Base-by-base conservation (phyloP, 2,329 filamentous ascomycete species). In the Nannizzia gypsea region DNA sequence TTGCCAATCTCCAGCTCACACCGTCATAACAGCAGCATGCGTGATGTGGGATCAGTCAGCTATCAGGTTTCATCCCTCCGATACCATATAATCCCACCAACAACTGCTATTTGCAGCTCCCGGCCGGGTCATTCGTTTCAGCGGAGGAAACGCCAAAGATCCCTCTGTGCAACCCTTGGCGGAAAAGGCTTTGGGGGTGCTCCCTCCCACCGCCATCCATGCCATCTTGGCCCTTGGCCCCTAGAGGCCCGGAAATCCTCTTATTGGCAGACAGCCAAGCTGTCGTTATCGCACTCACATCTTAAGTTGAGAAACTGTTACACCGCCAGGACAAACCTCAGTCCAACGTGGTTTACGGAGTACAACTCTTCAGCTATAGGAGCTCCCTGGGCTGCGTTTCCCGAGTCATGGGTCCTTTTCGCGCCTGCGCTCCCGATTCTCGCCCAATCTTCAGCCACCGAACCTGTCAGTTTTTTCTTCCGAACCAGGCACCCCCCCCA, bases 291-390 rank as follows among this genome's bases (percentile, higher is more conserved):
- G 50, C 50, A n/a, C 50, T 34, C 26, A 24, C 15, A 26, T 36
- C 26, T 34, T 11, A 42, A 15, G 26, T 34, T 34, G 50, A n/a
- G 28, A 34, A 17, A 13, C 50, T 13, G 50, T 54, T 26, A 34
- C 50, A 54, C 50, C 50, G 50, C 28, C 28, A 54, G 50, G 50
- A 54, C 50, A 20, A 34, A 54, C 31, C 50, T 54, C 26, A 54
- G 31, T 3, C 50, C 15, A 54, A 54, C 50, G 50, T 54, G 50
- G 50, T 34, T 20, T 34, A 34, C 6, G 6, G 28, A 34, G 15
- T 22, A 54, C 50, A 20, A 15, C 6, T 31, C n/a, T 52, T 28
- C 20, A n/a, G 48, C 22, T 46, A 6, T 17, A 17, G 44, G 9
- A 13, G 13, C n/a, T 13, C n/a, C 20, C 15, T 36, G 13, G 31